Base-by-base conservation (phyloP, 441 rosid species). In the Erodium texanum region DNA sequence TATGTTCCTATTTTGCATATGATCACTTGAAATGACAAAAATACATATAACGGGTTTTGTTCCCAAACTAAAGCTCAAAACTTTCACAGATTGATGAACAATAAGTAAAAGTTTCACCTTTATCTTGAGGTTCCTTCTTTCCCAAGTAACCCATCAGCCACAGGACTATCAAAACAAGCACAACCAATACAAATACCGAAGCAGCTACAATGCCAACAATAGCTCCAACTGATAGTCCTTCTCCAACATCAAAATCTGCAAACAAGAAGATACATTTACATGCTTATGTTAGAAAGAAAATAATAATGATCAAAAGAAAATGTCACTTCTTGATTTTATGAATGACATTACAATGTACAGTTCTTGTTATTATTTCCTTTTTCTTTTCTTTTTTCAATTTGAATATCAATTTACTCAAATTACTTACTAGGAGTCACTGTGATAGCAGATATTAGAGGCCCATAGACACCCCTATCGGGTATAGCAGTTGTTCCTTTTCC, bases 361-460 rank as follows among this genome's bases (percentile, higher is more conserved):
- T 32, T 32, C 36, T 32, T 32, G 6, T 32, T 32, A 1, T 32
- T 32, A 27, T 27, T 1, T 3, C 5, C 6, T 3, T 32, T 32
- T 32, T 1, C 5, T 32, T 27, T 27, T 1, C 6, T 0, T 32
- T 32, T 32, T 32, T 32, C 1, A 32, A 32, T 32, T 32, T 32
- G 36, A 32, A 32, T 32, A 32, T 32, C 6, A 48, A 63, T 12
- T 24, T 43, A 24, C 15, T 11, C 18, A 36, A 56, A 15, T 66
- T 41, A 74, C 91, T 75, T 82, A 93, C 99, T 83, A 7, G 96
- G 90, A 48, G 87, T 86, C 70, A 94, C 80, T 2, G 87, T 68
- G 64, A 94, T 86, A 66, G 87, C 99, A 10, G 96, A 89, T 73
- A 94, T 84, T 58, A 94, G 91, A 67, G 99, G 97, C 29, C 97